phyloP scores from a whole-genome alignment of 441 rosid genomes.

The Erodium moschatum region DNA sequence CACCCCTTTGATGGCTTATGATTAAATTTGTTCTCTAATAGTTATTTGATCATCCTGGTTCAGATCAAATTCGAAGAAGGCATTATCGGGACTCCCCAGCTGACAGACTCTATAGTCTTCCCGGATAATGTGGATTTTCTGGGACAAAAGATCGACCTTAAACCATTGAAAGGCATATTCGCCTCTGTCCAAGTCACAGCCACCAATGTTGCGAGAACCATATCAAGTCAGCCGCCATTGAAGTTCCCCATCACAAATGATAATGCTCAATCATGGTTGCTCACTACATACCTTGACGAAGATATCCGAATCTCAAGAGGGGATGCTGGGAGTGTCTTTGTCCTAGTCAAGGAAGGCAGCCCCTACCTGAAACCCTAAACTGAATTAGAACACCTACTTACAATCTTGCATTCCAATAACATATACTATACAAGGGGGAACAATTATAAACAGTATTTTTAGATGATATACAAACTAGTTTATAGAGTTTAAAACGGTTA shows the following conservation, averaged over 20 bases:
- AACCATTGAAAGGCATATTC: slow-evolving; percentile 66
- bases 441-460: neutral
- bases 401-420: neutral
- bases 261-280: slow-evolving; percentile 75
- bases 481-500: neutral
- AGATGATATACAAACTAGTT: neutral
- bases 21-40: no score
- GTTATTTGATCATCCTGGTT: neutral
- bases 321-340: slow-evolving; percentile 78
- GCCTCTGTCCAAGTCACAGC: slow-evolving; percentile 79
- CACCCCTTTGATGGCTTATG: no score
- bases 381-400: neutral
- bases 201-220: slow-evolving; percentile 66
- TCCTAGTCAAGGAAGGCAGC: slow-evolving; percentile 84
- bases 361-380: slow-evolving; percentile 40
- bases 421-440: neutral
- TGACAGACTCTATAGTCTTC: slow-evolving; percentile 69
- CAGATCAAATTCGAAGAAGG: slow-evolving; percentile 91
- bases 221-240: slow-evolving; percentile 91
- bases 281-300: slow-evolving; percentile 84
- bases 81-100: slow-evolving; percentile 78
- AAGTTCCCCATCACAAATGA: slow-evolving; percentile 55
- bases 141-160: slow-evolving; percentile 70
- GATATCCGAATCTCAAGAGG: slow-evolving; percentile 88
- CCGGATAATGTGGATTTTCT: slow-evolving; percentile 69